Percentiles rank a stretch among this genome's conserved stretches.
Evolutionary conservation across 345 rosid genomes (phyloP).

Genomic region (Clausena lansium): DNA sequence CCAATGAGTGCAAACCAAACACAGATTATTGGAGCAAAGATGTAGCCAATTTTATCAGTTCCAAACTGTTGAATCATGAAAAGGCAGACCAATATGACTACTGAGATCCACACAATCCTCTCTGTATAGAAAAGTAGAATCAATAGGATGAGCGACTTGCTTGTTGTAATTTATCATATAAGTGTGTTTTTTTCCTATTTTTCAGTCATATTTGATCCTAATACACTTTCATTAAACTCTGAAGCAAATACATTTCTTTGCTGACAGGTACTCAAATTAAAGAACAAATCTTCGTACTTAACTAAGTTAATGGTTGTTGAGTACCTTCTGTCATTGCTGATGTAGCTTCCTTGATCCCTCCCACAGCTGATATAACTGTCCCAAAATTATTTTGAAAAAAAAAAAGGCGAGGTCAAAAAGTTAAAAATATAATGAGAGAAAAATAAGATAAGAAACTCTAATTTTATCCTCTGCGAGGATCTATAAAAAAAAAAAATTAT

Average conservation of each 20-base stretch:
- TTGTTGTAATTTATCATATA: background rate
- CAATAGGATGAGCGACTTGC: slow-evolving; percentile 1
- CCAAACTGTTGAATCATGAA: slow-evolving; percentile 49
- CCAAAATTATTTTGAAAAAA: too few species aligned
- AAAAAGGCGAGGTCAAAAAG: too few species aligned
- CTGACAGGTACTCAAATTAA: too few species aligned
- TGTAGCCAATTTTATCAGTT: slow-evolving; percentile 48
- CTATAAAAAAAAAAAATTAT: too few species aligned
- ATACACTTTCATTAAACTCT: too few species aligned
- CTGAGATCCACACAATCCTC: slow-evolving; percentile 43
- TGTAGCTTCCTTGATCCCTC: slow-evolving; percentile 44
- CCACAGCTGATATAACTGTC: slow-evolving; percentile 50
- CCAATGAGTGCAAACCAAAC: slow-evolving; percentile 41
- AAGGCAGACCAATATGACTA: slow-evolving; percentile 35
- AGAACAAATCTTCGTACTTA: too few species aligned
- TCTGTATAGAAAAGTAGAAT: slow-evolving; percentile 19
- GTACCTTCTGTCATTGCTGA: slow-evolving; percentile 39
- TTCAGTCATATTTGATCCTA: too few species aligned
- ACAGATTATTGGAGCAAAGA: slow-evolving; percentile 41
- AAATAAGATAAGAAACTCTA: too few species aligned
- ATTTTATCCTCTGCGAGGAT: too few species aligned
- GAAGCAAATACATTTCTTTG: too few species aligned
- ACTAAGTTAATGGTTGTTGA: background rate
- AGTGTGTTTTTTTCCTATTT: too few species aligned
- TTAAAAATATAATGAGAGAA: too few species aligned